Percentiles rank a stretch among this genome's conserved stretches.
phyloP scores from a whole-genome alignment of 768 basidiomycete species.

The Phanerochaete sordida region DNA sequence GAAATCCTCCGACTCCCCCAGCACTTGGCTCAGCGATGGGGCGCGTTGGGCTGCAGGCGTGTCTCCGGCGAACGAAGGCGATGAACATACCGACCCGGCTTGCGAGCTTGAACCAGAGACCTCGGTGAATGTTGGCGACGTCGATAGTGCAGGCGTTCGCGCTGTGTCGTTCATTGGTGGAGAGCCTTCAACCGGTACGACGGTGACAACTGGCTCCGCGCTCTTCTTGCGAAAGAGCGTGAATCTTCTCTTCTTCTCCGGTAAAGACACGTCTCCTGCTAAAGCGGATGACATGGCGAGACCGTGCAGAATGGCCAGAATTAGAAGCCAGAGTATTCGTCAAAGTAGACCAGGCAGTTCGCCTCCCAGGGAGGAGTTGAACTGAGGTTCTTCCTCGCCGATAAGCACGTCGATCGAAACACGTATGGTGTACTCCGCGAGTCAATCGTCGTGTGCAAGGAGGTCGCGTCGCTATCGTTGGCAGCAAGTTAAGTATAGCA shows the following conservation, averaged over 20 bases:
- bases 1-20: background rate
- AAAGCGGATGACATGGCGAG: no score
- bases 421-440: background rate
- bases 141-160: background rate
- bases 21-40: background rate
- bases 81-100: background rate
- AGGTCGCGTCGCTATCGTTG: background rate
- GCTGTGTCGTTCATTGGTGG: background rate
- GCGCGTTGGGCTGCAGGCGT: background rate
- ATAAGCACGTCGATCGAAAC: background rate
- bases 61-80: background rate
- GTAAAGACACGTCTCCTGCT: background rate
- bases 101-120: background rate
- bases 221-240: slow-evolving; percentile 1
- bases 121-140: background rate
- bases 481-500: background rate
- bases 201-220: background rate
- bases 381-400: background rate
- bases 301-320: no score
- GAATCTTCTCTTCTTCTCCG: slow-evolving; percentile 7
- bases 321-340: no score
- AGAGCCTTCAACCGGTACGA: background rate
- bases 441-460: background rate
- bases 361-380: background rate
- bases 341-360: no score